Evolutionary conservation across 768 basidiomycete species (phyloP).

Genomic region (Termitomyces sp.): DNA sequence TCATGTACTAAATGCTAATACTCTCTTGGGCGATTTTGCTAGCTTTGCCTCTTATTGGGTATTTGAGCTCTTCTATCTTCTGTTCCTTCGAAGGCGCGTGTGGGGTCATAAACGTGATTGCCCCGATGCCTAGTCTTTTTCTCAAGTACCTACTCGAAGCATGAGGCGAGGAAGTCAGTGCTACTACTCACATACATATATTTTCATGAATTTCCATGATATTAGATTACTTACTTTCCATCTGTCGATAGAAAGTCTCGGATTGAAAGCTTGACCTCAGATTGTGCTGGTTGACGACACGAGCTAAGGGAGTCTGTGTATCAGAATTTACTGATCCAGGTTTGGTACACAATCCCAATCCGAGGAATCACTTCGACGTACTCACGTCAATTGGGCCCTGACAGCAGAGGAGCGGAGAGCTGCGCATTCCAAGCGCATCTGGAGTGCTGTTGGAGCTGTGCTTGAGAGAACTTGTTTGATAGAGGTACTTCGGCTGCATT

Average conservation of each 20-base stretch:
- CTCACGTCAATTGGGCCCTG: too few species aligned
- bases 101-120: neutral
- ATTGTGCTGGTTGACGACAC: neutral
- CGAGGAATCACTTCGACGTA: neutral
- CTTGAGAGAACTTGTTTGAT: neutral
- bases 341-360: neutral
- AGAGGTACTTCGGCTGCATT: neutral
- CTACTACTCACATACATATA: neutral
- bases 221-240: neutral
- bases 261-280: too few species aligned
- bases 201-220: too few species aligned
- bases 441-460: neutral
- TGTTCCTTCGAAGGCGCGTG: neutral
- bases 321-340: too few species aligned
- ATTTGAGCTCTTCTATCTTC: neutral
- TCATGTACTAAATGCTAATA: too few species aligned
- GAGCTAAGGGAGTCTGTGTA: neutral
- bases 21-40: neutral
- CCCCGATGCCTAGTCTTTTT: neutral
- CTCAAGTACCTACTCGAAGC: neutral
- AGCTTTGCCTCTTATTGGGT: neutral
- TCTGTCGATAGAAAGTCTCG: neutral
- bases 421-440: too few species aligned
- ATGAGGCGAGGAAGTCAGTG: neutral
- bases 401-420: neutral